Percentiles rank a stretch among this genome's conserved stretches.
Evolutionary conservation across 1,284 basidiomycete genomes (phyloP).

Genomic region (Cystobasidiaceae sp.): DNA sequence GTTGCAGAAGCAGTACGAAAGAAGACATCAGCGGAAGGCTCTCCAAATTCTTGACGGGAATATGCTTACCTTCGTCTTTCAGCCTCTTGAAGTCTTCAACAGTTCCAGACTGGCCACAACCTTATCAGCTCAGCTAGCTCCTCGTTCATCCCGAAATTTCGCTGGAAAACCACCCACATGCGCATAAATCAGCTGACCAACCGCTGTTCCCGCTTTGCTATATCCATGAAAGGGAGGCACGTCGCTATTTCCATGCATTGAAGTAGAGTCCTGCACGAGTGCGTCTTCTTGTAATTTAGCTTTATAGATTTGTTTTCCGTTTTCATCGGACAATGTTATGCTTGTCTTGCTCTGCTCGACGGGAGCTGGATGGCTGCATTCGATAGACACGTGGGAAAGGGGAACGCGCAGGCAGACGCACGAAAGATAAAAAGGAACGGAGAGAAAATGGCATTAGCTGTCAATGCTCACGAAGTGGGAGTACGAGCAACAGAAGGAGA

Average conservation of each 20-base stretch:
- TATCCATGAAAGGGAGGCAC: slow-evolving; percentile 51
- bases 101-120: slow-evolving; percentile 56
- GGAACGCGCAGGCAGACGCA: slow-evolving; percentile 21
- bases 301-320: slow-evolving; percentile 60
- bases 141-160: neutral
- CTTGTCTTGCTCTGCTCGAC: slow-evolving; percentile 35
- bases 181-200: slow-evolving; percentile 69
- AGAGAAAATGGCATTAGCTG: neutral
- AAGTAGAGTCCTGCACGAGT: slow-evolving; percentile 49
- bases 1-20: slow-evolving; percentile 45
- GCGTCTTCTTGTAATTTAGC: slow-evolving; percentile 53
- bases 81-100: slow-evolving; percentile 71
- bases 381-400: too few species aligned
- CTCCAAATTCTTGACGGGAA: too few species aligned
- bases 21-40: slow-evolving; percentile 37
- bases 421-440: neutral
- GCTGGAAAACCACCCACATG: slow-evolving; percentile 51
- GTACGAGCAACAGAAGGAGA: neutral
- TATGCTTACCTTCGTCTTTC: slow-evolving; percentile 48
- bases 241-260: slow-evolving; percentile 44
- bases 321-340: slow-evolving; percentile 36
- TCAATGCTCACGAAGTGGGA: too few species aligned
- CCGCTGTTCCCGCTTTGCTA: slow-evolving; percentile 45
- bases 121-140: neutral
- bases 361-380: slow-evolving; percentile 35